These are phyloP conservation scores for Beauveria asiatica DNA, from an alignment of 2,329 filamentous ascomycete genomes.

Conservation along the genomic window DNA sequence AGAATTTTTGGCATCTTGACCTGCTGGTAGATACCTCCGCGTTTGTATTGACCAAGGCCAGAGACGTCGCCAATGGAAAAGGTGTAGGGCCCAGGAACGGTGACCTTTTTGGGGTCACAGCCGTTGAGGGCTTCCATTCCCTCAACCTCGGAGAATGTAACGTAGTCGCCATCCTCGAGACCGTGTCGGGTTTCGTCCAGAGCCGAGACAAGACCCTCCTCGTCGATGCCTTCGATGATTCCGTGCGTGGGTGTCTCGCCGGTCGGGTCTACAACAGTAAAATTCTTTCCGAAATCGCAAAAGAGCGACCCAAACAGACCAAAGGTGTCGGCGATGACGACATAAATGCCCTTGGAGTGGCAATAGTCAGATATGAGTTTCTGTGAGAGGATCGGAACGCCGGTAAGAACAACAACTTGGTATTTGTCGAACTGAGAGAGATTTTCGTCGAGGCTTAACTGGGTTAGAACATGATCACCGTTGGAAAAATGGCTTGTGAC, in stretches of 20 bases:
- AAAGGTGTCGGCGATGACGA: constrained; percentile 81
- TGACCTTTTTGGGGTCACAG: constrained; percentile 78
- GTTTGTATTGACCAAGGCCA: constrained; percentile 75
- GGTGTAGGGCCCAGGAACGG: constrained; percentile 91
- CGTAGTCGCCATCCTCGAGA: constrained; percentile 90
- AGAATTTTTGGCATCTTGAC: constrained; percentile 97
- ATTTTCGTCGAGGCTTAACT: constrained; percentile 63
- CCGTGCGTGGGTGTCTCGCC: constrained; percentile 82
- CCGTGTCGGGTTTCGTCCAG: constrained; percentile 93
- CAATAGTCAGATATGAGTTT: constrained; percentile 83
- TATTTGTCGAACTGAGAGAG: constrained; percentile 79
- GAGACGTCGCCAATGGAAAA: constrained; percentile 95
- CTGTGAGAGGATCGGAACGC: constrained; percentile 72
- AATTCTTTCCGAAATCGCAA: constrained; percentile 93
- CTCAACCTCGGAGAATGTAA: constrained; percentile 88
- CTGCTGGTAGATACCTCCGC: constrained; percentile 84
- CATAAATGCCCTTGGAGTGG: constrained; percentile 85
- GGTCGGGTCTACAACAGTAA: constrained; percentile 80
- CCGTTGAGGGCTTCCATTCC: constrained; percentile 86
- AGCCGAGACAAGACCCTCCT: constrained; percentile 84
- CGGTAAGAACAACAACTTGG: constrained; percentile 86
- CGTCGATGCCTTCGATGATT: constrained; percentile 83
- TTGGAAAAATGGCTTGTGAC: background rate
- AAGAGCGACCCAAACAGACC: constrained; percentile 94
- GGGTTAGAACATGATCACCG: background rate